Evolutionary conservation across 257 asterid genomes (phyloP).

Genomic region (Solanum sitiens): DNA sequence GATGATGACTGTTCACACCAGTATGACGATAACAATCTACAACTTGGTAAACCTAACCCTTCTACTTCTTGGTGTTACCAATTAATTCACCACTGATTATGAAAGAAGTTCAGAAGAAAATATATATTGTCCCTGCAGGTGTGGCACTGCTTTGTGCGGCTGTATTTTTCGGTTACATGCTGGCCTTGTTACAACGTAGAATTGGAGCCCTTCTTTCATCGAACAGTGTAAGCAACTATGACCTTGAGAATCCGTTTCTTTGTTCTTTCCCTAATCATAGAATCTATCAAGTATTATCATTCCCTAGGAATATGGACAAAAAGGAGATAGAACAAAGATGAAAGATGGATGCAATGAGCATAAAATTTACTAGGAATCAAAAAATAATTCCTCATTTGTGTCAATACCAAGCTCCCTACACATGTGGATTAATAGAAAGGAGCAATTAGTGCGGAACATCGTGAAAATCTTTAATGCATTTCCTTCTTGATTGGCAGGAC

Average conservation of each 20-base stretch:
- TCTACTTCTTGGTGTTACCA: neutral
- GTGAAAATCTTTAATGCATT: neutral
- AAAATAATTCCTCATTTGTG: neutral
- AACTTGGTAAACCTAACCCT: conserved; percentile 34
- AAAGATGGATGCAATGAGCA: neutral
- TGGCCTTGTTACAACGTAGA: conserved; percentile 72
- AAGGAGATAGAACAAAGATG: neutral
- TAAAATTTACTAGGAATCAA: neutral
- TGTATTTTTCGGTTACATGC: conserved; percentile 78
- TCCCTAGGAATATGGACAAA: neutral
- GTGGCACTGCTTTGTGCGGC: conserved; percentile 74
- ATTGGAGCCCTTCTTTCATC: conserved; percentile 38
- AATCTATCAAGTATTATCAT: neutral
- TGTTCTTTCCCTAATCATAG: neutral
- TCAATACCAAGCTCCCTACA: neutral
- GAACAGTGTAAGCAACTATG: conserved; percentile 31
- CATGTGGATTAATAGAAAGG: neutral
- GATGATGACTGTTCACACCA: conserved; percentile 65
- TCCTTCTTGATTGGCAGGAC: neutral
- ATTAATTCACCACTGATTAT: neutral
- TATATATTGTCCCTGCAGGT: conserved; percentile 34
- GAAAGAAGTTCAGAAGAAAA: neutral
- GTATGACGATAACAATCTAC: conserved; percentile 47
- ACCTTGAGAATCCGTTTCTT: neutral
- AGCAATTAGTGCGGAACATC: neutral